Conservation (phyloP, 345 rosid species). For the Theobroma cacao region DNA sequence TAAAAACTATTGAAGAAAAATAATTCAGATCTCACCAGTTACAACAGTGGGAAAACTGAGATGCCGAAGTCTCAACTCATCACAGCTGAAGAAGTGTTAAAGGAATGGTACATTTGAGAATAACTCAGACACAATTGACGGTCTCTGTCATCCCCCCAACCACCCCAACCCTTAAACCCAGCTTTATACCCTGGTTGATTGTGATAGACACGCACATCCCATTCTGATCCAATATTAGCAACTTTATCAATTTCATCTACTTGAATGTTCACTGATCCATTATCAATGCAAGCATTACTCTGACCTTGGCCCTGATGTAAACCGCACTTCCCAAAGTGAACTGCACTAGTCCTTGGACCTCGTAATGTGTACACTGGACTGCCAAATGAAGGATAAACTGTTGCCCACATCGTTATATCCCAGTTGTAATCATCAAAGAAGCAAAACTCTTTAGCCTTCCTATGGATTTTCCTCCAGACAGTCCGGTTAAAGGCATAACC, state of each 20-base stretch:
- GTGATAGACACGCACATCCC: constrained; percentile 56
- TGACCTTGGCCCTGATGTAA: constrained; percentile 88
- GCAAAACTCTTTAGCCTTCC: constrained; percentile 79
- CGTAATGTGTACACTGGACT: constrained; percentile 78
- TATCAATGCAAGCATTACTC: constrained; percentile 65
- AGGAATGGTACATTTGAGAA: constrained; percentile 49
- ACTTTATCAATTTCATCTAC: constrained; percentile 60
- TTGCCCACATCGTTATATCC: constrained; percentile 99
- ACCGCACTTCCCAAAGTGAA: constrained; percentile 97
- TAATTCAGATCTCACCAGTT: constrained; percentile 22
- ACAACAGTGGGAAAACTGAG: constrained; percentile 16
- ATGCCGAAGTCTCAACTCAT: constrained; percentile 16
- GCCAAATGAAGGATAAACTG: constrained; percentile 90
- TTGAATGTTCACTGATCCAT: constrained; percentile 58
- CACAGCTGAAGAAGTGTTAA: constrained; percentile 15
- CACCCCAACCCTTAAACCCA: constrained; percentile 99
- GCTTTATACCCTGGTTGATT: constrained; percentile 92
- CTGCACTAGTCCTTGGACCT: constrained; percentile 89
- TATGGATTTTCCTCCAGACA: constrained; percentile 82
- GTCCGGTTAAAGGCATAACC: constrained; percentile 86
- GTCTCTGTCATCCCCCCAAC: constrained; percentile 97
- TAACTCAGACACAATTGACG: constrained; percentile 71
- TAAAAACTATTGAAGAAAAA: constrained; percentile 14
- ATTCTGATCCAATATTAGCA: constrained; percentile 53
- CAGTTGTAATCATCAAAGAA: constrained; percentile 94